Base-by-base conservation (phyloP, 306 rosid genomes). In the Quercus berberidifolia region DNA sequence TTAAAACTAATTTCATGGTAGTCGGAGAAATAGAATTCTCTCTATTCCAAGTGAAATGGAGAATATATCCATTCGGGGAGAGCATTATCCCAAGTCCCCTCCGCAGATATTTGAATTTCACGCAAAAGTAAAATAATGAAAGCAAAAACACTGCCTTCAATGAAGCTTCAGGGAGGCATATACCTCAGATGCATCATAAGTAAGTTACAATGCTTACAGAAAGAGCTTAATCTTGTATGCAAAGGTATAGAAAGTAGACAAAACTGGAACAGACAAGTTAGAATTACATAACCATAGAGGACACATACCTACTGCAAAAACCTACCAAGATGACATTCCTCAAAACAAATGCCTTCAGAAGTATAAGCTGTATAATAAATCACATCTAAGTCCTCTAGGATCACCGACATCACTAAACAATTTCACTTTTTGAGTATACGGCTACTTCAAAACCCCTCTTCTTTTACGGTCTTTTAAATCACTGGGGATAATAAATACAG, bases 401-500 rank as follows among this genome's bases (percentile, higher is more conserved):
- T 76, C 59, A 74, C 83, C 68, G 70, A 31, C 55, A 38, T 26
- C 70, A n/a, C 31, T 43, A 38, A 30, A 77, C 73, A 49, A 83
- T 59, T 83, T 65, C 71, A 79, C 58, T 73, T 73, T 68, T 68
- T 63, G 60, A 23, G 54, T 41, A 13, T 70, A 54, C 69, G 75
- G 81, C 85, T 83, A 87, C 83, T 87, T 89, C 77, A 71, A 76
- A 78, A 76, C 52, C 77, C 91, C 89, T 75, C 80, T 81, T 74
- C 85, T 78, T 85, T 75, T 91, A 20, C 79, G 85, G 51, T 87
- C 90, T 81, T 80, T 88, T 86, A 90, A 82, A 80, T 83, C 41
- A 79, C 97, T 90, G 21, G 98, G 99, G 75, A 89, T 55, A 75
- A 95, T 95, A 67, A 82, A 89, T 82, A 95, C 94, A 74, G 99